Percentiles rank a stretch among this genome's conserved stretches.
Evolutionary conservation across 768 basidiomycete species (phyloP).

Genomic region (Cystobasidium ongulense): DNA sequence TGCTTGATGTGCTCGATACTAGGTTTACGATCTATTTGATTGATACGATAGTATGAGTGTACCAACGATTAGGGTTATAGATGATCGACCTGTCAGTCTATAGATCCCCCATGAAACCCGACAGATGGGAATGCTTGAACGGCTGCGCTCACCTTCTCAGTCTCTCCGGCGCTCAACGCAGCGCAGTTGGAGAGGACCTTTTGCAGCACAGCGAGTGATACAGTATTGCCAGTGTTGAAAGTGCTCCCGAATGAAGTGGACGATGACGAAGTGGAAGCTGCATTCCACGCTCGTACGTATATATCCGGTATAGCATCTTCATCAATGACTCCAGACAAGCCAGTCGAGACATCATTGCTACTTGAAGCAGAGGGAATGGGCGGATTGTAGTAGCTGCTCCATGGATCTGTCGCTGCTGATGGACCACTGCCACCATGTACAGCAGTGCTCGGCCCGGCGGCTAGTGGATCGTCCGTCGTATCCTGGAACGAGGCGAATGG

Average conservation of each 20-base stretch:
- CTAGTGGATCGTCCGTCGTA: conserved; percentile 15
- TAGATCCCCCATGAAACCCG: background rate
- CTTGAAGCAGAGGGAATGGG: background rate
- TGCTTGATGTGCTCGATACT: conserved; percentile 2
- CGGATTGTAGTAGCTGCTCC: conserved; percentile 19
- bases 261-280: background rate
- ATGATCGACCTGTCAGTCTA: background rate
- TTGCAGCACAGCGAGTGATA: conserved; percentile 9
- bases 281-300: conserved; percentile 10
- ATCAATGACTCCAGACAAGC: background rate
- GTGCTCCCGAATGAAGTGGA: conserved; percentile 1
- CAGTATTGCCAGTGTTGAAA: background rate
- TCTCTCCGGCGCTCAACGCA: conserved; percentile 2
- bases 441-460: background rate
- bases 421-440: background rate
- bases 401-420: background rate
- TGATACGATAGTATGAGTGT: background rate
- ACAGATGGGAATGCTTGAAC: background rate
- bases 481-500: conserved; percentile 14
- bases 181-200: background rate
- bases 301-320: conserved; percentile 13
- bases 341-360: background rate
- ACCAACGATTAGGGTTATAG: background rate
- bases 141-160: background rate
- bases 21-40: conserved; percentile 24